Conservation (phyloP, 768 basidiomycete species). For the Lactifluus piperatus region DNA sequence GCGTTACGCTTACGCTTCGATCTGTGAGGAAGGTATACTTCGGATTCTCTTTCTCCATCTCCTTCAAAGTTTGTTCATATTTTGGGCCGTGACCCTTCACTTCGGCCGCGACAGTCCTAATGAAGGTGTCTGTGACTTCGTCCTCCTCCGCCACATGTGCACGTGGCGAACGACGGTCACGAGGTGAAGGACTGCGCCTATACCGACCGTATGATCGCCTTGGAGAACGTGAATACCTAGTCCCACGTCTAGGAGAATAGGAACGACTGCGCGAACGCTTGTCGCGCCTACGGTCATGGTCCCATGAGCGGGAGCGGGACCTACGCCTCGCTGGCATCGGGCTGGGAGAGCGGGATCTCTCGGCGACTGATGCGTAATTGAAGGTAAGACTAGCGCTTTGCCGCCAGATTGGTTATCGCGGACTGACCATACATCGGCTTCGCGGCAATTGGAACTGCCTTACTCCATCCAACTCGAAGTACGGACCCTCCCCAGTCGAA, state of each 20-base stretch:
- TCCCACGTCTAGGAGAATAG: constrained; percentile 33
- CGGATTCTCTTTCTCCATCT: constrained; percentile 70
- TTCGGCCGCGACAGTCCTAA: constrained; percentile 79
- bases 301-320: constrained; percentile 23
- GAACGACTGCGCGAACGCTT: constrained; percentile 28
- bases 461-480: constrained; percentile 92
- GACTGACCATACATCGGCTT: constrained; percentile 72
- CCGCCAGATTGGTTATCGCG: neutral
- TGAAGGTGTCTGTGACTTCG: constrained; percentile 74
- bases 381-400: neutral
- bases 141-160: constrained; percentile 43
- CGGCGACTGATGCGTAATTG: constrained; percentile 2
- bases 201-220: constrained; percentile 28
- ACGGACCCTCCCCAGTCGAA: constrained; percentile 90
- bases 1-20: constrained; percentile 13
- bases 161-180: constrained; percentile 30
- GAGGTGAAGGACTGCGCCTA: constrained; percentile 40
- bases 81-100: constrained; percentile 71
- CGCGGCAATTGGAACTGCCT: constrained; percentile 80
- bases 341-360: constrained; percentile 25
- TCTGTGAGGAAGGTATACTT: constrained; percentile 70
- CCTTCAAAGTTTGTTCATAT: constrained; percentile 67
- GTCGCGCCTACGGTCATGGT: constrained; percentile 28
- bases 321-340: constrained; percentile 29
- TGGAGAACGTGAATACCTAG: constrained; percentile 35